These are phyloP conservation scores for maize (Zea mays) DNA, from an alignment of 176 grass and related monocot species.

Conservation along the genomic window DNA sequence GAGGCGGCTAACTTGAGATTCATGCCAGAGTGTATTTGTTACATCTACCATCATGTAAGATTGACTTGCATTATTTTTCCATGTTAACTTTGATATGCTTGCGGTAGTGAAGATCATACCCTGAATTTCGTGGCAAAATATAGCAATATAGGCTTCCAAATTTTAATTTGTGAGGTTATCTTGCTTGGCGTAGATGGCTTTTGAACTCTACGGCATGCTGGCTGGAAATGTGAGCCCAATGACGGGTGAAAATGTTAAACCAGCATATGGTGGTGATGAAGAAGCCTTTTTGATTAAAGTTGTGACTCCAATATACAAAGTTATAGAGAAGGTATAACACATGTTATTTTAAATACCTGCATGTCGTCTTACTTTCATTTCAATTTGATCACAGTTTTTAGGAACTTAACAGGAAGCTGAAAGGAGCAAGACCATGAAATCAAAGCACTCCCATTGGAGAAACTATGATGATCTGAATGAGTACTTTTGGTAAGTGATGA, in stretches of 20 bases:
- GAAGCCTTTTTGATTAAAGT: conserved; percentile 89
- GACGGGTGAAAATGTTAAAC: conserved; percentile 93
- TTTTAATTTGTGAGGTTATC: conserved; percentile 8
- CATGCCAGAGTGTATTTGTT: conserved; percentile 96
- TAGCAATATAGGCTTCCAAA: background rate
- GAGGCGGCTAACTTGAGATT: conserved; percentile 98
- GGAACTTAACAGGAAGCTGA: conserved; percentile 74
- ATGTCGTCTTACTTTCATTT: conserved; percentile 26
- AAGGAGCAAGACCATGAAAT: conserved; percentile 74
- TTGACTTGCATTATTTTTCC: conserved; percentile 28
- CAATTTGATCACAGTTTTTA: conserved; percentile 17
- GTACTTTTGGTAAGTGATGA: conserved; percentile 74
- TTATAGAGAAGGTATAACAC: conserved; percentile 68
- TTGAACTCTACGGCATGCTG: conserved; percentile 91
- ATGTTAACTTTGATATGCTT: background rate
- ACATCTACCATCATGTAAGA: conserved; percentile 99
- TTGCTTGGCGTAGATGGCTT: conserved; percentile 72
- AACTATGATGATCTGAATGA: conserved; percentile 99
- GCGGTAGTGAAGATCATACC: background rate
- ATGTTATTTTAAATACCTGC: conserved; percentile 14
- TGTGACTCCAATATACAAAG: conserved; percentile 81
- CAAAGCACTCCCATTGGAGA: conserved; percentile 96
- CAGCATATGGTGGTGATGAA: conserved; percentile 83
- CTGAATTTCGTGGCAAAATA: conserved; percentile 2
- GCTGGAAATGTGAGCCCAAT: conserved; percentile 82